Percentiles rank a stretch among this genome's conserved stretches.
Evolutionary conservation across 23 red algal species (phyloP).

Genomic region (Gracilaria vermiculophylla): DNA sequence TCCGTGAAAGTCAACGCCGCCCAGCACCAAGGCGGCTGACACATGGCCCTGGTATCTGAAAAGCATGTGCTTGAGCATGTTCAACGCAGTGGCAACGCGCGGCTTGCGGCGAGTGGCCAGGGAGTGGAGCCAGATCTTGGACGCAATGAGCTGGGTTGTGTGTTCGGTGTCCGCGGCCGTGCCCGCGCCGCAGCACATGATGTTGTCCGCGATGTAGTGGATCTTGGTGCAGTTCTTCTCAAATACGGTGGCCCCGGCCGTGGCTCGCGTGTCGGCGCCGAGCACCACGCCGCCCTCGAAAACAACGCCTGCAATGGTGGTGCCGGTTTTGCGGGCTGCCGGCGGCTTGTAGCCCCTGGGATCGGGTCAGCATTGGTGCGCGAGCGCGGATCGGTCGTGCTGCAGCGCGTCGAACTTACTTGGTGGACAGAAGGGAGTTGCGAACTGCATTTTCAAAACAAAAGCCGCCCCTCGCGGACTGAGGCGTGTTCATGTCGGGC

Average conservation of each 20-base stretch:
- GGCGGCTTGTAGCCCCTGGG: conserved; percentile 61
- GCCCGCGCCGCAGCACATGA: conserved; percentile 98
- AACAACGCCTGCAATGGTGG: conserved; percentile 93
- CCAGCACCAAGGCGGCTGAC: conserved; percentile 91
- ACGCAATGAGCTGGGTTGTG: conserved; percentile 89
- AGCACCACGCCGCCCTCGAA: conserved; percentile 93
- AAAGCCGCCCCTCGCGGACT: conserved; percentile 45
- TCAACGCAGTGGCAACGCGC: conserved; percentile 82
- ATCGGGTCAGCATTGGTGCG: not conserved
- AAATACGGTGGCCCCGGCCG: conserved; percentile 83
- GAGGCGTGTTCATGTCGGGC: not conserved
- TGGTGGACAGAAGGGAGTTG: conserved; percentile 41
- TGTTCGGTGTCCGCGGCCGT: conserved; percentile 97
- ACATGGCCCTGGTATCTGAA: conserved; percentile 98
- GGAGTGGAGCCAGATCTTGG: conserved; percentile 86
- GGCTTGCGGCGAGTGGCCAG: conserved; percentile 74
- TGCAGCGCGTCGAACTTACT: conserved; percentile 31
- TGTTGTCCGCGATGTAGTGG: conserved; percentile 98
- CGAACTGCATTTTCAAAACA: conserved; percentile 79
- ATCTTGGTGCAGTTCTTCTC: conserved; percentile 99
- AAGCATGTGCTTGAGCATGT: conserved; percentile 91
- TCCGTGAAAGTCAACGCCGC: conserved; percentile 94
- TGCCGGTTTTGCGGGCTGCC: conserved; percentile 87
- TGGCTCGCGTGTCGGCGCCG: conserved; percentile 97
- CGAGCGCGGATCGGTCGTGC: not conserved